These are phyloP conservation scores for Claviceps monticola DNA, from an alignment of 2,329 filamentous ascomycete species.

Conservation along the genomic window DNA sequence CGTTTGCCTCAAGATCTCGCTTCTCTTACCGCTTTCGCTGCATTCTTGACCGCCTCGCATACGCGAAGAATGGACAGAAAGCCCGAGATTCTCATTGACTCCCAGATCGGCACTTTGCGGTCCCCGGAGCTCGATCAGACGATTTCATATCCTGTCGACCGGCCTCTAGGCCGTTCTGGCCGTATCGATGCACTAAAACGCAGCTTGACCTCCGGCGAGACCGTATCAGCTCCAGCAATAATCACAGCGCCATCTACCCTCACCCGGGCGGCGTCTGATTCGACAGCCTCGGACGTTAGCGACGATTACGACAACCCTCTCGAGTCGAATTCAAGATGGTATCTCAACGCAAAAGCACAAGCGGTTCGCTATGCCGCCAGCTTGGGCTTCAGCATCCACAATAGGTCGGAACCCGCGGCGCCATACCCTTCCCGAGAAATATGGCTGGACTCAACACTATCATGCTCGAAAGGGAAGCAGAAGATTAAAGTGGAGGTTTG, in stretches of 20 bases:
- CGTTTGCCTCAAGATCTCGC: no score
- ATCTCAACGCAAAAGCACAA: constrained; percentile 26
- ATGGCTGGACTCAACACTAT: constrained; percentile 29
- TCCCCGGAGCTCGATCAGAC: background rate
- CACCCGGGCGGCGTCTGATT: constrained; percentile 14
- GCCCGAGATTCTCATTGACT: background rate
- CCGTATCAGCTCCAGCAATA: background rate
- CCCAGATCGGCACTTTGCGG: background rate
- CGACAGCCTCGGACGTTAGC: constrained; percentile 18
- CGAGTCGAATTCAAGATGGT: constrained; percentile 29
- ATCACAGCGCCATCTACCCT: constrained; percentile 7
- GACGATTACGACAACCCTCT: constrained; percentile 30
- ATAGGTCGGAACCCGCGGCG: constrained; percentile 26
- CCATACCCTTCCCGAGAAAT: constrained; percentile 24
- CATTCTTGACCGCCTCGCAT: background rate
- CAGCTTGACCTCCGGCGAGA: constrained; percentile 2
- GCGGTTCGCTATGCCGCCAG: constrained; percentile 30
- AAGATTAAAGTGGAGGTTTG: constrained; percentile 35
- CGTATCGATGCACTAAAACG: constrained; percentile 7
- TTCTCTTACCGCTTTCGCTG: no score
- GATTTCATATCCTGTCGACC: background rate
- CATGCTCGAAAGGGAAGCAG: constrained; percentile 19
- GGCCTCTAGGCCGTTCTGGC: background rate
- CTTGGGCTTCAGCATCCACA: constrained; percentile 28
- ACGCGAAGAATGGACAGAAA: background rate